Base-by-base conservation (phyloP, 1,284 basidiomycete genomes). In the Puccinia polysora region DNA sequence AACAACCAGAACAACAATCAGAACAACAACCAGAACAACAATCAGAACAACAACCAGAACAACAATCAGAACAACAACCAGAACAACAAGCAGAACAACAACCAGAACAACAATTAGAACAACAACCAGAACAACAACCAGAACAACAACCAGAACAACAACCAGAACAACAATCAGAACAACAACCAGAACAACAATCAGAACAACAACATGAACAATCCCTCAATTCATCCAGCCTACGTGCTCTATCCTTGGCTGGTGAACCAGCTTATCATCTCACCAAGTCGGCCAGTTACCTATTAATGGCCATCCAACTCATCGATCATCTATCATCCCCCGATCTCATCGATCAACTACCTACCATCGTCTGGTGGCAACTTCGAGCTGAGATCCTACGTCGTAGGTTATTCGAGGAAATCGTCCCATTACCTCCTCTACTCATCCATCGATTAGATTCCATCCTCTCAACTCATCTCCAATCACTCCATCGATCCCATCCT, bases 191-290 rank as follows among this genome's bases (percentile, higher is more conserved):
- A 75, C 6, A n/a, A n/a, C 74, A 80, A 64, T 73, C 79, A 1
- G 77, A 7, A 32, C 38, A 1, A 36, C 7, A 20, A 6, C 18
- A 84, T 36, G 82, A 83, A 15, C 83, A 86, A 50, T 84, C 86
- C 34, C 80, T 96, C 50, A 86, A 92, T 77, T 80, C 82, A 36
- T 77, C 80, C 1, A 85, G 92, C 14, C 83, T 94, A 55, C 83
- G 88, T 4, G 86, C 89, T 74, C 85, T 99, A 53, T 87, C 92
- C 0, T 86, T 86, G 74, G 86, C 87, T 1, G 96, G 96, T 0
- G 95, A 98, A 81, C 96, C 96, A 2, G 91, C 91, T 0, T 99
- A 98, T 81, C 96, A 98, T 80, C 88, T 98, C 58, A 85, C 88
- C 20, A 82, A 84, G 74, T 53, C 56, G 0, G 85, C 93, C 0